Evolutionary conservation across 2,329 filamentous ascomycete genomes (phyloP).

Genomic region (Dryadomyces sulphureus): DNA sequence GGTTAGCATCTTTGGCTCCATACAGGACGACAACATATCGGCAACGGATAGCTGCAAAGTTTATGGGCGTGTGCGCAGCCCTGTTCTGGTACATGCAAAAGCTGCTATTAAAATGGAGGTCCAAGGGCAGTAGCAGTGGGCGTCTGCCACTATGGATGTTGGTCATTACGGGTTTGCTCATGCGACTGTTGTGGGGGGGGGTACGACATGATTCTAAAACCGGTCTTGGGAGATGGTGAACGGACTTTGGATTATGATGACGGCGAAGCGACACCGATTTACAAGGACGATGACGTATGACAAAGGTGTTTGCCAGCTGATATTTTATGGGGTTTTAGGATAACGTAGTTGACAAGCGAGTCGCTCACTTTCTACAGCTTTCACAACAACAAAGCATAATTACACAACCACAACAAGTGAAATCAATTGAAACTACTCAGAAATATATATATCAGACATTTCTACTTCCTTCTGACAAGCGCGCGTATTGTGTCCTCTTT

Average conservation of each 20-base stretch:
- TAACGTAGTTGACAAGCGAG: too few relatives aligned
- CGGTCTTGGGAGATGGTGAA: conserved; percentile 76
- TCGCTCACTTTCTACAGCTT: too few relatives aligned
- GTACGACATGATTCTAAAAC: conserved; percentile 34
- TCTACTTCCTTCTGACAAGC: too few relatives aligned
- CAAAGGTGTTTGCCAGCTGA: neutral
- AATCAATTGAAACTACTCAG: too few relatives aligned
- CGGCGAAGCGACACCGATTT: neutral
- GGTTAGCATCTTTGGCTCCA: conserved; percentile 52
- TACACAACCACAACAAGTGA: too few relatives aligned
- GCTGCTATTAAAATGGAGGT: neutral
- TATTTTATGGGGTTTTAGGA: neutral
- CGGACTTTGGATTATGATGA: conserved; percentile 28
- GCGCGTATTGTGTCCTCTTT: too few relatives aligned
- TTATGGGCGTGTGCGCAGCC: conserved; percentile 51
- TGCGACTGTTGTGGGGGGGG: conserved; percentile 30
- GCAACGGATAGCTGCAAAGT: conserved; percentile 49
- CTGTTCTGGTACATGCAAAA: conserved; percentile 36
- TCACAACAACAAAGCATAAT: too few relatives aligned
- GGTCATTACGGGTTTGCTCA: conserved; percentile 32
- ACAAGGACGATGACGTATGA: neutral
- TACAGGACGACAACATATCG: conserved; percentile 54
- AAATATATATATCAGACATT: too few relatives aligned
- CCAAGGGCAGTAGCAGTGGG: conserved; percentile 21
- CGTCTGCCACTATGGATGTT: conserved; percentile 51